Conservation (phyloP, 2,329 filamentous ascomycete genomes). For the Diaporthe sp. region DNA sequence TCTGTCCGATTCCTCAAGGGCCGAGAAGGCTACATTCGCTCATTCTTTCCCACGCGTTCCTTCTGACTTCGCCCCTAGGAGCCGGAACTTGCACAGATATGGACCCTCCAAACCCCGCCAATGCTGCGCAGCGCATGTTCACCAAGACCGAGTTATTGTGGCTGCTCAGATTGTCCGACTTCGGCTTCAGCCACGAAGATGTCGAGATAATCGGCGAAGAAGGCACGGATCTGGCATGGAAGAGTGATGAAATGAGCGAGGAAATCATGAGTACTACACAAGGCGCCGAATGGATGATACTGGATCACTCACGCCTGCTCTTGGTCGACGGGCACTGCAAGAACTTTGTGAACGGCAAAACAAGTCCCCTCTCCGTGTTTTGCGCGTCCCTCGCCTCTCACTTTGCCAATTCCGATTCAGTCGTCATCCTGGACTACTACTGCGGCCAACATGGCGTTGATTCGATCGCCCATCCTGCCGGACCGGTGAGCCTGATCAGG, state of each 20-base stretch:
- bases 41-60: too few species aligned
- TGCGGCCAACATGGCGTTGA: not conserved
- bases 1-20: too few species aligned
- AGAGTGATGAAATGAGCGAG: not conserved
- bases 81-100: not conserved
- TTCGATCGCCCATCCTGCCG: not conserved
- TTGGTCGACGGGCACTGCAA: slow-evolving; percentile 21
- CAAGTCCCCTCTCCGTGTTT: slow-evolving; percentile 20
- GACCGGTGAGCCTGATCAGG: slow-evolving; percentile 6
- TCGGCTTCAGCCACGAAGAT: not conserved
- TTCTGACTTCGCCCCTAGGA: not conserved
- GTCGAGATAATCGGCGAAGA: not conserved
- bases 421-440: slow-evolving; percentile 12
- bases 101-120: too few species aligned
- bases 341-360: slow-evolving; percentile 2
- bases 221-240: slow-evolving; percentile 9
- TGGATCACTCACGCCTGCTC: not conserved
- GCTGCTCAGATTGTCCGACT: not conserved
- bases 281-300: not conserved
- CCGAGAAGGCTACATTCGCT: too few species aligned
- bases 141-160: not conserved
- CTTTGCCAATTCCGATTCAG: not conserved
- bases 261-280: not conserved
- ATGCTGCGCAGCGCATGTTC: rapidly evolving
- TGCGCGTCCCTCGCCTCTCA: slow-evolving; percentile 4